Evolutionary conservation across 805 yeast species (phyloP), one percentile per base, ranked within the genome.

Genomic region (Schwanniomyces pseudopolymorphus): DNA sequence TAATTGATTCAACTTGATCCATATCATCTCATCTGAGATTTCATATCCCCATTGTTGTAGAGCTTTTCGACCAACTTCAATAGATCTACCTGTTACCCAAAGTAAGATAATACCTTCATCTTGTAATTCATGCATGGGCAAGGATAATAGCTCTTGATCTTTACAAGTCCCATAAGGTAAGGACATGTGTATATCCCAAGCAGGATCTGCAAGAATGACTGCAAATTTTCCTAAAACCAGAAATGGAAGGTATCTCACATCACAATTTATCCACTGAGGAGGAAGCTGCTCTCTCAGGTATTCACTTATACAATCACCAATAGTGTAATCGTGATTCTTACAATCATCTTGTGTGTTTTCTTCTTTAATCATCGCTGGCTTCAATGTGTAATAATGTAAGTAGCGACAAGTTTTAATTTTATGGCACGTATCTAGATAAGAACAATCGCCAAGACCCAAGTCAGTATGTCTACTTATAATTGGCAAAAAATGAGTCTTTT

Each of bases 31-130:
- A 62, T 90, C 92, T 19, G 80, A 68, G 4, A 85, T 80, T 31
- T 66, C 61, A 61, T 91, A 91, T 1, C 97, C 97, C 96, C 97
- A 90, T 48, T 79, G 81, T 3, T 62, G 63, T 45, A 91, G 69
- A 6, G 91, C 88, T 46, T 80, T 80, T 35, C 96, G 77, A 0
- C 98, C 98, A 17, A 87, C 74, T 55, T 92, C 97, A 54, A 89
- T 83, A 9, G 97, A 89, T 39, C 98, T 75, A 1, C 97, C 97
- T 1, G 98, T 92, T 9, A 92, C 97, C 98, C 97, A 91, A 21
- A 91, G 74, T 50, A 90, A 74, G 38, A 90, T 68, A 2, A 91
- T 69, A 0, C 98, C 98, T 58, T 89, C 96, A 45, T 82, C 84
- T 61, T 90, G 97, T 28, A 91, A 72, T 39, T 76, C 67, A 31